Conservation (phyloP, 2,329 filamentous ascomycete species). For the Fusarium sp. region DNA sequence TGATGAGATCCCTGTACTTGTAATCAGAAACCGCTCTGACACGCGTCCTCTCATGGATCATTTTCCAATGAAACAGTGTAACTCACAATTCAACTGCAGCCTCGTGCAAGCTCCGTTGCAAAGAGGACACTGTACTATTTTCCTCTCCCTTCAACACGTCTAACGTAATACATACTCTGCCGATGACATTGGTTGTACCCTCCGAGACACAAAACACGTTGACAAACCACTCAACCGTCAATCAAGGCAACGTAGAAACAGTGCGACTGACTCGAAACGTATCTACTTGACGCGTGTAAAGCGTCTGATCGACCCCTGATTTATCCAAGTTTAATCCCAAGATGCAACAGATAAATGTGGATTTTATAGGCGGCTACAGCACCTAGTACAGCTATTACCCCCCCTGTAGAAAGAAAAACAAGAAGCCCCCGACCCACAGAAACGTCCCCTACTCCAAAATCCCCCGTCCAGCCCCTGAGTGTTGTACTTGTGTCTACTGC, state of each 20-base stretch:
- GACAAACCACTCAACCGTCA: not conserved
- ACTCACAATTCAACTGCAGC: not conserved
- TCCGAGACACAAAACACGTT: constrained; percentile 12
- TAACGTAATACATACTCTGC: constrained; percentile 17
- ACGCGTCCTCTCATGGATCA: constrained; percentile 41
- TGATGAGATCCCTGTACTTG: constrained; percentile 4
- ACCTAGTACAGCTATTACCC: not conserved
- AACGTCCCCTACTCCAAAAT: constrained; percentile 32
- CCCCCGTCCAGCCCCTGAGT: constrained; percentile 31
- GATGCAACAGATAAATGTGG: not conserved
- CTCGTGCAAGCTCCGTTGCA: constrained; percentile 2
- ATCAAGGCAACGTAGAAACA: not conserved
- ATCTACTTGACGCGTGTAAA: constrained; percentile 27
- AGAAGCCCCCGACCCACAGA: constrained; percentile 22
- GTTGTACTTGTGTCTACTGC: not conserved
- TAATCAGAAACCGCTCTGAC: constrained; percentile 42
- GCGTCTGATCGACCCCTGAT: constrained; percentile 30
- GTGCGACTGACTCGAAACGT: not conserved
- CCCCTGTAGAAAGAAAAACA: constrained; percentile 8
- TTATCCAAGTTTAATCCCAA: constrained; percentile 15
- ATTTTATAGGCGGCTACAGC: not conserved
- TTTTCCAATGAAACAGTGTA: constrained; percentile 29
- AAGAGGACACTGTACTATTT: constrained; percentile 21
- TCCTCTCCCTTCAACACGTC: constrained; percentile 24
- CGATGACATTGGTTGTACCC: constrained; percentile 12